A percentile compares a stretch with the other conserved stretches of the same genome.
Conservation (phyloP, 2,329 filamentous ascomycete species). For the Penicillium frequentans region DNA sequence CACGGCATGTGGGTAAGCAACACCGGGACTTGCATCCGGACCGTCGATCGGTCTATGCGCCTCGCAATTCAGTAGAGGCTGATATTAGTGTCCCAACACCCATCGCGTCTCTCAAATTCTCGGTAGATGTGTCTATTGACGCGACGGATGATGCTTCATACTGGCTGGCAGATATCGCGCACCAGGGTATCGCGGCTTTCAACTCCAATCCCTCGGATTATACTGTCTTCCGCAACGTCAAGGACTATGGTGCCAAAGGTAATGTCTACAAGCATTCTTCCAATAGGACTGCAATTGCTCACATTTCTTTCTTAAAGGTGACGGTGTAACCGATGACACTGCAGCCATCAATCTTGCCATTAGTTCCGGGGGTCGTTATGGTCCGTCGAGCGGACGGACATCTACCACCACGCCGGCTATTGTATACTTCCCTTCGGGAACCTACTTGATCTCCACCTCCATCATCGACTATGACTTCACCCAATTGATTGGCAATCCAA, state of each 20-base stretch:
- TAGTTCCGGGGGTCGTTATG: conserved; percentile 46
- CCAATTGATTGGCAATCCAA: conserved; percentile 62
- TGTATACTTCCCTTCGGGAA: conserved; percentile 60
- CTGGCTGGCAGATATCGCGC: conserved; percentile 33
- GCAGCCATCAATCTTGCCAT: conserved; percentile 55
- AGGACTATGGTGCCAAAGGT: conserved; percentile 35
- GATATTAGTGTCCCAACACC: background rate
- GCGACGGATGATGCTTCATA: conserved; percentile 24
- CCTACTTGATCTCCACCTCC: conserved; percentile 57
- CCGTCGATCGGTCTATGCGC: background rate
- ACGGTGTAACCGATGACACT: conserved; percentile 57
- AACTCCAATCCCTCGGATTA: conserved; percentile 27
- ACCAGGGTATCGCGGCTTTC: conserved; percentile 32
- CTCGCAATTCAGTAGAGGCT: background rate
- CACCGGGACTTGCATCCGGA: background rate
- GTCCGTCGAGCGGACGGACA: conserved; percentile 38
- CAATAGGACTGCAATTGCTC: conserved; percentile 35
- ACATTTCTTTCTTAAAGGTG: conserved; percentile 29
- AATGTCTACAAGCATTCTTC: background rate
- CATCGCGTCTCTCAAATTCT: background rate
- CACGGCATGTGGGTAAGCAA: conserved; percentile 6
- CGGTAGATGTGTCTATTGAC: background rate
- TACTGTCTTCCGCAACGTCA: conserved; percentile 31
- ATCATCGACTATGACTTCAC: conserved; percentile 66
- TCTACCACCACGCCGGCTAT: conserved; percentile 55